These are phyloP conservation scores for Alternaria infectoria DNA, from an alignment of 2,329 filamentous ascomycete species.

Conservation along the genomic window DNA sequence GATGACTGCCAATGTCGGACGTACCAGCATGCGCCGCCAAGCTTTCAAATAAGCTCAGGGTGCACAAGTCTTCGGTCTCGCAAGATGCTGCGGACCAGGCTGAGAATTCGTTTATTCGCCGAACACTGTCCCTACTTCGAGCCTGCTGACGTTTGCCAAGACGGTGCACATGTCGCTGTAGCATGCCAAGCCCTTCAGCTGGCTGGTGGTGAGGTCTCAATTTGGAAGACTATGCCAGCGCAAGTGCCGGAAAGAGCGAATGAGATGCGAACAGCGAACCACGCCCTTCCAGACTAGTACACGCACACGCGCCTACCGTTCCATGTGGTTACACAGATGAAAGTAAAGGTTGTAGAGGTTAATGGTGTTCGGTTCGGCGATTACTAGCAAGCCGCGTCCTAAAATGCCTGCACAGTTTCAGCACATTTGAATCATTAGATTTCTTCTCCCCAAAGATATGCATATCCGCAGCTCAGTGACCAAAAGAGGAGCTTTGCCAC, in stretches of 20 bases:
- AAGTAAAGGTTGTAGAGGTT: background rate
- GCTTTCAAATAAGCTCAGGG: constrained; percentile 9
- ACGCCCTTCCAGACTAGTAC: background rate
- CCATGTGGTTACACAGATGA: background rate
- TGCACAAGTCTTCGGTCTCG: background rate
- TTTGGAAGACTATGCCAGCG: background rate
- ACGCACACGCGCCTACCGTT: background rate
- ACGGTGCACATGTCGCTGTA: background rate
- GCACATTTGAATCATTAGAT: background rate
- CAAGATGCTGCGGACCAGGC: constrained; percentile 6
- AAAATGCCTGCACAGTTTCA: background rate
- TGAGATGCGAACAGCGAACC: background rate
- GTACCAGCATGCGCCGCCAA: constrained; percentile 10
- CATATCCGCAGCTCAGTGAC: background rate
- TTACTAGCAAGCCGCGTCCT: background rate
- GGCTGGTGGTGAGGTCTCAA: background rate
- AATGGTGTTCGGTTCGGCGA: background rate
- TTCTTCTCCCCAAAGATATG: background rate
- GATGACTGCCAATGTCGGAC: background rate
- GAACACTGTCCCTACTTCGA: background rate
- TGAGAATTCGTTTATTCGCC: background rate
- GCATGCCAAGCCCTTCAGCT: background rate
- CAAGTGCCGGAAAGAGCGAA: background rate
- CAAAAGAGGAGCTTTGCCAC: background rate
- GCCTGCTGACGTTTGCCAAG: constrained; percentile 4